Evolutionary conservation across 139 green algal species (phyloP).

Genomic region (Chlorella ohadii): DNA sequence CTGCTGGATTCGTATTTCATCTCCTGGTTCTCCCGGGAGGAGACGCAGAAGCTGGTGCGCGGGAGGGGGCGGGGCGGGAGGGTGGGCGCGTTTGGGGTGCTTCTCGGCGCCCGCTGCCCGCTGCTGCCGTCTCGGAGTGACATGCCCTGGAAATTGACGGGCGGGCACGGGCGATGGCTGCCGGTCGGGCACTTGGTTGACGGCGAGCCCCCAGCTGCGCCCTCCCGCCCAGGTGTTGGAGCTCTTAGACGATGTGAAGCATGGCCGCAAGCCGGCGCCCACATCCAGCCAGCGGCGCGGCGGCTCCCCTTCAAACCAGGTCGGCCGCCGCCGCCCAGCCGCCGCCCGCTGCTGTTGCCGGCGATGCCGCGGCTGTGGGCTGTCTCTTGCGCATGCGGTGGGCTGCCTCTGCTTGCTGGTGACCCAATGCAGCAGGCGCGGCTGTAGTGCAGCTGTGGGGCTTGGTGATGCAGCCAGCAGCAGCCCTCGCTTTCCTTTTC

Average conservation of each 20-base stretch:
- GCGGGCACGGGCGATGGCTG: background rate
- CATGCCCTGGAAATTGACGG: background rate
- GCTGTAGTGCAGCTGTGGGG: background rate
- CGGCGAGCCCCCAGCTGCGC: background rate
- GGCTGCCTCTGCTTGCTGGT: background rate
- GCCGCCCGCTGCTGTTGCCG: background rate
- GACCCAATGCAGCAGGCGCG: too few species aligned
- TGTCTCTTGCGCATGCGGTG: background rate
- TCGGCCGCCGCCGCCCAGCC: background rate
- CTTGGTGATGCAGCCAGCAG: background rate
- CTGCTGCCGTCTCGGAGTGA: background rate
- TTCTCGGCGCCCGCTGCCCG: background rate
- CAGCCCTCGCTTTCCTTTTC: background rate
- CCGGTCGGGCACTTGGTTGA: background rate
- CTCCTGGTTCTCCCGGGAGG: constrained; percentile 92
- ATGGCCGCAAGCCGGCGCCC: constrained; percentile 43
- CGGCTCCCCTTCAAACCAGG: constrained; percentile 28
- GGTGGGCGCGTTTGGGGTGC: background rate
- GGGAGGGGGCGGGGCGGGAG: background rate
- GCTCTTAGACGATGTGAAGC: constrained; percentile 88
- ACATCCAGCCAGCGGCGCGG: background rate
- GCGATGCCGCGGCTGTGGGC: too few species aligned
- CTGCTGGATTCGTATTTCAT: constrained; percentile 70
- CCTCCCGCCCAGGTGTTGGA: constrained; percentile 62
- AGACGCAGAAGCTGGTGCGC: constrained; percentile 88